A percentile compares a stretch with the other conserved stretches of the same genome.
Conservation (phyloP, 257 asterid genomes). For the Vinca minor region DNA sequence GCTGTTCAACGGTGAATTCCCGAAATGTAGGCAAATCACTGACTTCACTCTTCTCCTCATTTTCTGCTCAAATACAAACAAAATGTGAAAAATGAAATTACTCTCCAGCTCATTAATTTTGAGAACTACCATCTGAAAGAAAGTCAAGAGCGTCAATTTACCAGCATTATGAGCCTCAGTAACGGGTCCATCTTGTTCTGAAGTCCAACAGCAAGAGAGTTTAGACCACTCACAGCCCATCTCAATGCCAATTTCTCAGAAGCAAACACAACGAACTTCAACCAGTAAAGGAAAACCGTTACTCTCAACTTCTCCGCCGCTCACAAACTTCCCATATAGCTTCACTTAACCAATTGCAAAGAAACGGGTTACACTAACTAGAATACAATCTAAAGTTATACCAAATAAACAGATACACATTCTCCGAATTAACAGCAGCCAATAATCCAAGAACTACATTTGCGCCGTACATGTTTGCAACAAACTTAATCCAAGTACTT, state of each 20-base stretch:
- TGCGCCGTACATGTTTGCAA: background rate
- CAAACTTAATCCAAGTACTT: background rate
- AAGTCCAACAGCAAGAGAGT: slow-evolving; percentile 28
- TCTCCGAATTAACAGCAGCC: background rate
- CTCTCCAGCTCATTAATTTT: background rate
- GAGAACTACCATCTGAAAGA: no score
- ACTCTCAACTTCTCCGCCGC: slow-evolving; percentile 1
- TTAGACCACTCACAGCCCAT: slow-evolving; percentile 43
- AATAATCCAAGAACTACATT: background rate
- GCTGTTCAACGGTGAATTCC: slow-evolving; percentile 76
- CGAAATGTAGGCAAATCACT: slow-evolving; percentile 76
- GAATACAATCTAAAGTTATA: slow-evolving; percentile 5
- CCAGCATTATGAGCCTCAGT: slow-evolving; percentile 29
- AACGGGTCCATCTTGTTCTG: slow-evolving; percentile 25
- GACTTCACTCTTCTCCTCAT: slow-evolving; percentile 61
- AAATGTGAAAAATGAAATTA: background rate
- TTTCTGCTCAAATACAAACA: slow-evolving; percentile 25
- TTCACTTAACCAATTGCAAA: slow-evolving; percentile 7
- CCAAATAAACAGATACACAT: background rate
- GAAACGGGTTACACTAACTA: slow-evolving; percentile 6
- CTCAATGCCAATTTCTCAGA: slow-evolving; percentile 9
- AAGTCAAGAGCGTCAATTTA: slow-evolving; percentile 3
- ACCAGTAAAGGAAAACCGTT: background rate
- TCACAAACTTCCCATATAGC: slow-evolving; percentile 15
- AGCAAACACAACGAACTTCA: background rate